Evolutionary conservation across 495 filamentous ascomycete genomes (phyloP).

Genomic region (Achaetomiella virescens): DNA sequence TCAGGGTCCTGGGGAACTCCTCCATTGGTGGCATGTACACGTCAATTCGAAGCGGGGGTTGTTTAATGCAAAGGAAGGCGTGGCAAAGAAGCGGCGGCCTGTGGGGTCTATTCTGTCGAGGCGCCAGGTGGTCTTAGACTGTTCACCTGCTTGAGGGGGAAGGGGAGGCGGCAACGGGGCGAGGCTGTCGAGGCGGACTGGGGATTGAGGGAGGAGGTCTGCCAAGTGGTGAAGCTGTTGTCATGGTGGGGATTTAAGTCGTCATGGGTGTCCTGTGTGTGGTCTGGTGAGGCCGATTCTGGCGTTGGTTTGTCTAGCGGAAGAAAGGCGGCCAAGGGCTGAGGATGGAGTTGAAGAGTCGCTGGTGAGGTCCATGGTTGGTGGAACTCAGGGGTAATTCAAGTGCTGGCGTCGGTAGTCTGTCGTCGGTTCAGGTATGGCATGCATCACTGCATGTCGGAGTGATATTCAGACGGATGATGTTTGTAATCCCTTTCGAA

Average conservation of each 20-base stretch:
- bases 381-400: not conserved
- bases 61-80: constrained; percentile 28
- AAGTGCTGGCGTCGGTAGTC: not conserved
- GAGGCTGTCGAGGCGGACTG: constrained; percentile 35
- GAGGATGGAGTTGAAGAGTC: constrained; percentile 18
- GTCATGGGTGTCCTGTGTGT: not conserved
- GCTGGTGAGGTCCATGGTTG: constrained; percentile 26
- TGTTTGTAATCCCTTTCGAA: not conserved
- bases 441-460: no score
- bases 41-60: constrained; percentile 36
- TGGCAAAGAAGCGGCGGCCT: constrained; percentile 33
- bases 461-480: not conserved
- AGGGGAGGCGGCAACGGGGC: constrained; percentile 7
- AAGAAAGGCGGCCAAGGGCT: constrained; percentile 24
- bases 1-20: constrained; percentile 22
- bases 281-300: not conserved
- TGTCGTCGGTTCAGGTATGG: no score
- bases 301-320: not conserved
- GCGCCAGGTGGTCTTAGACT: constrained; percentile 22
- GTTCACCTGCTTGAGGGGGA: not conserved
- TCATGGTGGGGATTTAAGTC: not conserved
- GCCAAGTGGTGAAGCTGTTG: constrained; percentile 12
- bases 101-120: constrained; percentile 32
- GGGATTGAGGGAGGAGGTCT: constrained; percentile 29
- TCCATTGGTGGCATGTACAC: constrained; percentile 33